Percentiles rank a stretch among this genome's conserved stretches.
Evolutionary conservation across 2,329 filamentous ascomycete genomes (phyloP).

Genomic region (Trematosphaeria pertusa): DNA sequence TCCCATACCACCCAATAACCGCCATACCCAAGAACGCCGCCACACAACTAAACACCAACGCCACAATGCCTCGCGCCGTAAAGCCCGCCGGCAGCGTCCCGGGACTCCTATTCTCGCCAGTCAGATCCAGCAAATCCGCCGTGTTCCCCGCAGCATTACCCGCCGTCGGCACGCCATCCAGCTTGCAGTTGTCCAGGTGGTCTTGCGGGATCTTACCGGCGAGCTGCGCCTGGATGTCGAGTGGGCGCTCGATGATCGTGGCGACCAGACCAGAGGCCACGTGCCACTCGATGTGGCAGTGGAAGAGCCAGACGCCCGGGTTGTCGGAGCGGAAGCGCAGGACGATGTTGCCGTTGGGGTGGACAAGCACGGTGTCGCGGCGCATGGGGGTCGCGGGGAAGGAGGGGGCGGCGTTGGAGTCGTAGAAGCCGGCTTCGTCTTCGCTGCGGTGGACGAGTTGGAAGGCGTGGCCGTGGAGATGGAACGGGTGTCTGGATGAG

Average conservation of each 20-base stretch:
- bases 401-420: conserved; percentile 40
- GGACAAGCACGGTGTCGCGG: conserved; percentile 62
- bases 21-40: conserved; percentile 72
- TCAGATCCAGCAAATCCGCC: conserved; percentile 63
- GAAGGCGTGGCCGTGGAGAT: conserved; percentile 66
- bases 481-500: conserved; percentile 63
- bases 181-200: conserved; percentile 66
- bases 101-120: conserved; percentile 60
- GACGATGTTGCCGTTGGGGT: conserved; percentile 62
- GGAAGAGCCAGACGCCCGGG: conserved; percentile 45
- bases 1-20: conserved; percentile 72
- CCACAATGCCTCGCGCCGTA: conserved; percentile 73
- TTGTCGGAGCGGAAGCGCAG: conserved; percentile 64
- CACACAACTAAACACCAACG: conserved; percentile 74
- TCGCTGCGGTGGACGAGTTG: conserved; percentile 43
- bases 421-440: conserved; percentile 57
- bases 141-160: conserved; percentile 82
- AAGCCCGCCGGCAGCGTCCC: conserved; percentile 71
- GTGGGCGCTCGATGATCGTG: conserved; percentile 59
- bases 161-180: conserved; percentile 55
- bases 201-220: conserved; percentile 66
- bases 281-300: conserved; percentile 49
- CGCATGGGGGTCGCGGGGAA: conserved; percentile 51
- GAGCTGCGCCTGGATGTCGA: conserved; percentile 64
- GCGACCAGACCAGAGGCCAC: conserved; percentile 57